These are phyloP conservation scores for Tulasnella sp. DNA, from an alignment of 768 basidiomycete genomes.

Conservation along the genomic window DNA sequence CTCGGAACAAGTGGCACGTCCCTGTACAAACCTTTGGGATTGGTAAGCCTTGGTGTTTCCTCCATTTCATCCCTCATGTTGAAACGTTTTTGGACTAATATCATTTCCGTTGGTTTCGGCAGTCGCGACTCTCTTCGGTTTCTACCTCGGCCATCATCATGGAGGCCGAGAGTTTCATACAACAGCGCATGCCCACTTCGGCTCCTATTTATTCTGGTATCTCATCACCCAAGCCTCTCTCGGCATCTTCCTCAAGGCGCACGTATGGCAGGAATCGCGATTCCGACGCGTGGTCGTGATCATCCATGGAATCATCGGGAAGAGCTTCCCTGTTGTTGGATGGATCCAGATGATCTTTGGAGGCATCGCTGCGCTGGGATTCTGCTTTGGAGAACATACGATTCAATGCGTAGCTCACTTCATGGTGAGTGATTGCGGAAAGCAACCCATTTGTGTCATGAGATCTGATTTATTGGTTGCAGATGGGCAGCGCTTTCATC, in stretches of 20 bases:
- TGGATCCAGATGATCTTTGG: conserved; percentile 90
- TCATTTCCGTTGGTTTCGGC: too few relatives aligned
- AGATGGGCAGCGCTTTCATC: conserved; percentile 72
- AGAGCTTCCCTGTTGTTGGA: conserved; percentile 69
- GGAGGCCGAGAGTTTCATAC: conserved; percentile 64
- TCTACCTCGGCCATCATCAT: conserved; percentile 80
- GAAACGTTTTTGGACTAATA: conserved; percentile 15
- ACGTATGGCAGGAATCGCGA: conserved; percentile 63
- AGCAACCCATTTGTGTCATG: conserved; percentile 15
- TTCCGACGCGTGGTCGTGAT: conserved; percentile 60
- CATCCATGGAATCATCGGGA: conserved; percentile 71
- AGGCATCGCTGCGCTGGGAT: conserved; percentile 58
- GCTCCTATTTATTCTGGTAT: conserved; percentile 50
- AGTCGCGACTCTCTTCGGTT: conserved; percentile 47
- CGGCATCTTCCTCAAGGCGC: conserved; percentile 86
- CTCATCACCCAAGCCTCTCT: conserved; percentile 55
- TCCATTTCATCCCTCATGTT: too few relatives aligned
- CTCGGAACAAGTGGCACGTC: conserved; percentile 23
- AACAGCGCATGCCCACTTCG: conserved; percentile 63
- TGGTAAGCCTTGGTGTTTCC: too few relatives aligned
- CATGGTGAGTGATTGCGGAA: conserved; percentile 43
- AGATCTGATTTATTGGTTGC: conserved; percentile 16
- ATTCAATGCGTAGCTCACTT: conserved; percentile 86
- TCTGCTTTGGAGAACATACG: conserved; percentile 66
- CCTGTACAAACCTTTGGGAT: too few relatives aligned